Evolutionary conservation across 2,329 filamentous ascomycete genomes (phyloP).

Genomic region (Verruconis gallopava): DNA sequence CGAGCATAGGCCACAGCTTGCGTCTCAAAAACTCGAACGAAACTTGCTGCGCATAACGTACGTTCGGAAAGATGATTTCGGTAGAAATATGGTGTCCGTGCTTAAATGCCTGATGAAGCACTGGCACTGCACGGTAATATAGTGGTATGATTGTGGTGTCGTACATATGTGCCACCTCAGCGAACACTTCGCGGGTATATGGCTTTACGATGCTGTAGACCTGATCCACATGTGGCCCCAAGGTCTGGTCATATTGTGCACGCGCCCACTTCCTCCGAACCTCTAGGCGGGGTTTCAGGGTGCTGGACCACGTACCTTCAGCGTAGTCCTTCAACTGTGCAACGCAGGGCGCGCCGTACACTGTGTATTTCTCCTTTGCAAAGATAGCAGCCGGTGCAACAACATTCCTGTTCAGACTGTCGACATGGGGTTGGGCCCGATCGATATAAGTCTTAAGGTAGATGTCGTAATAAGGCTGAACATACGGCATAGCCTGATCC

Average conservation of each 20-base stretch:
- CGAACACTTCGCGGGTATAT: conserved; percentile 56
- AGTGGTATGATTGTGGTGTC: conserved; percentile 61
- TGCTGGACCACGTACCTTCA: conserved; percentile 63
- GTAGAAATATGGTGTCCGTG: conserved; percentile 53
- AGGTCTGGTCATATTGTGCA: conserved; percentile 52
- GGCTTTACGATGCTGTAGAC: conserved; percentile 47
- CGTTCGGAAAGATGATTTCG: conserved; percentile 58
- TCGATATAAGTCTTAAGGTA: conserved; percentile 79
- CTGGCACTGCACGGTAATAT: conserved; percentile 62
- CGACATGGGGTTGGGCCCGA: conserved; percentile 58
- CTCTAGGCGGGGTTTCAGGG: conserved; percentile 60
- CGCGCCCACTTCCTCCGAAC: conserved; percentile 49
- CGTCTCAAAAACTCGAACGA: conserved; percentile 58
- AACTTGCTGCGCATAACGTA: conserved; percentile 56
- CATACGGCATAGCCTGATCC: conserved; percentile 56
- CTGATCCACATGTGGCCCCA: conserved; percentile 63
- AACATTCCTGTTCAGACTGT: conserved; percentile 43
- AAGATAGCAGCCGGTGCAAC: conserved; percentile 56
- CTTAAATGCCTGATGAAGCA: conserved; percentile 55
- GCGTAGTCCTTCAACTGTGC: conserved; percentile 54
- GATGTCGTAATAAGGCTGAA: conserved; percentile 72
- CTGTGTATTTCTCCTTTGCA: conserved; percentile 46
- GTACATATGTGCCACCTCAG: conserved; percentile 54
- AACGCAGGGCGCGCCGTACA: conserved; percentile 63
- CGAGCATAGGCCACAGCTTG: conserved; percentile 68